phyloP scores from a whole-genome alignment of 1,284 basidiomycete species.

The Sphaerobolus stellatus region DNA sequence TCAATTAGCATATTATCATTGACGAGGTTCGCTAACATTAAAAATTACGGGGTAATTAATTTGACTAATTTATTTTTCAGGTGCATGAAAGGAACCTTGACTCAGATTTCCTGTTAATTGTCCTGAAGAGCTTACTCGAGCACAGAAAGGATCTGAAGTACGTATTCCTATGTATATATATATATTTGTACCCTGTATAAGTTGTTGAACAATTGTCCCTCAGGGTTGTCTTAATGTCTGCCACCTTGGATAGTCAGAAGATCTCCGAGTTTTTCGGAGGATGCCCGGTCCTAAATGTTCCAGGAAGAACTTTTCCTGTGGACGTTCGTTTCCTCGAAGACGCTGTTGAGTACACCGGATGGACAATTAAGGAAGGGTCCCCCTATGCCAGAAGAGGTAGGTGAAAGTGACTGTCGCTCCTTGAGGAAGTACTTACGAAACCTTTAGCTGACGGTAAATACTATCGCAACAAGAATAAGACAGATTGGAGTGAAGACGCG shows the following conservation, averaged over 20 bases:
- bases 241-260: conserved; percentile 93
- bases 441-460: conserved; percentile 62
- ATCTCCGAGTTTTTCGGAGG: conserved; percentile 91
- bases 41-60: not conserved
- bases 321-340: conserved; percentile 89
- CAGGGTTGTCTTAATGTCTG: conserved; percentile 96
- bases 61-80: conserved; percentile 23
- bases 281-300: conserved; percentile 87
- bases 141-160: conserved; percentile 85
- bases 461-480: conserved; percentile 57
- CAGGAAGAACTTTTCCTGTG: conserved; percentile 97
- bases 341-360: conserved; percentile 84
- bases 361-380: conserved; percentile 82
- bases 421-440: too few species aligned
- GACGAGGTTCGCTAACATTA: conserved; percentile 64
- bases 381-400: conserved; percentile 78
- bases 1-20: conserved; percentile 83
- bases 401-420: too few species aligned
- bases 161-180: conserved; percentile 18
- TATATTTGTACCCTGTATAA: not conserved
- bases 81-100: conserved; percentile 96
- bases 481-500: conserved; percentile 76
- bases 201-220: not conserved
- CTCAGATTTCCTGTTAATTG: conserved; percentile 95
- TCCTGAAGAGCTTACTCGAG: conserved; percentile 85